Evolutionary conservation across 1,139 yeast species (phyloP), one percentile per base, ranked within the genome.

Genomic region (Ogataea hybrid): DNA sequence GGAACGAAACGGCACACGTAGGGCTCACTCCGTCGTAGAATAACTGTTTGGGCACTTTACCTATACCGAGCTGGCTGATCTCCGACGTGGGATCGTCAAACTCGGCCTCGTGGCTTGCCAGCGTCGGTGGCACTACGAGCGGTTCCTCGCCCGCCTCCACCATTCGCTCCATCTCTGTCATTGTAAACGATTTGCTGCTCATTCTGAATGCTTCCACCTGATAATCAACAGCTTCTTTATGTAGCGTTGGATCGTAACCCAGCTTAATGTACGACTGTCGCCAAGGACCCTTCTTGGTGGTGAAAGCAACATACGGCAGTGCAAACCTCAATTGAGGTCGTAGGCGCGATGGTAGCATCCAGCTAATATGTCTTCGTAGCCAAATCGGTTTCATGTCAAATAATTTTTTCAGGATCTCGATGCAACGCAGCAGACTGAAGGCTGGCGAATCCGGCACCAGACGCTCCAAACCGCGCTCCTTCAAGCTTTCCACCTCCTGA

Each of bases 201-300:
- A 53, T 49, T 41, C 92, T 74, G 64, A 89, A 92, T 46, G 85
- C 83, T 61, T 92, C 97, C 25, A 88, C 83, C 64, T 92, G 99
- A 59, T 80, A 88, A 25, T 64, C 64, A 58, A 67, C 81, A 6
- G 73, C 65, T 5, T 39, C 35, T 1, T 67, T 57, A 39, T 80
- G 77, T 2, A 64, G 53, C 35, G 77, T 69, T 0, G 97, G 97
- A 61, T 92, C 87, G 28, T 82, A 70, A 0, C 97, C 97, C 53
- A 81, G 79, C 53, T 70, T 76, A 34, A 88, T 79, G 59, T 84
- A 87, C n/a, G 95, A 78, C 49, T 88, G 88, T 56, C 97, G 73
- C 96, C 96, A 92, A 0, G 98, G 98, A 0, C 99, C 98, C 57
- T 84, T 84, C 25, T 84, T 79, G 61, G 81, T 85, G 30, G 86